These are phyloP conservation scores for Combretum micranthum DNA, from an alignment of 345 rosid species.

Conservation along the genomic window DNA sequence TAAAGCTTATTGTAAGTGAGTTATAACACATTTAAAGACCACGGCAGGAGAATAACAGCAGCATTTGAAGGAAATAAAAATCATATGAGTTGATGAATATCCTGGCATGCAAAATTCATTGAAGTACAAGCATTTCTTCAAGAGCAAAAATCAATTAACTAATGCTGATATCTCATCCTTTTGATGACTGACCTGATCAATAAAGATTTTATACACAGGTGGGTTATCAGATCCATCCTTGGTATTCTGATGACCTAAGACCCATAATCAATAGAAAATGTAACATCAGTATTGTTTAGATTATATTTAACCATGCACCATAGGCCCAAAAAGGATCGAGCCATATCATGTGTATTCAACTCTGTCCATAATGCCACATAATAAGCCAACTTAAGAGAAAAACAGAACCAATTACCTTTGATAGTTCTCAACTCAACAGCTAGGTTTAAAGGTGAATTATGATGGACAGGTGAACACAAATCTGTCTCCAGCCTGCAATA, in stretches of 20 bases:
- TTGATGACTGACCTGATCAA: conserved; percentile 41
- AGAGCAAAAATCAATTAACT: no score
- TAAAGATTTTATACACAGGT: conserved; percentile 77
- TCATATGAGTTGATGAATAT: no score
- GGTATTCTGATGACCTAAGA: conserved; percentile 61
- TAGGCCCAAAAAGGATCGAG: no score
- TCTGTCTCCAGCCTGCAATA: conserved; percentile 51
- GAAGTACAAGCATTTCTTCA: no score
- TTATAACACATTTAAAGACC: neutral
- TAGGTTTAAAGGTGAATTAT: conserved; percentile 59
- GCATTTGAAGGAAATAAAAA: no score
- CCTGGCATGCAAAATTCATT: no score
- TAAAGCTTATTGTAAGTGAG: neutral
- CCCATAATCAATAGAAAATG: conserved; percentile 8
- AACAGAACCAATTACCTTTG: conserved; percentile 34
- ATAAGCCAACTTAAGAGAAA: no score
- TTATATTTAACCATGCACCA: no score
- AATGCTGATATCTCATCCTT: neutral
- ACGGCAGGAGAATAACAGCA: neutral
- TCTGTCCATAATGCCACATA: neutral
- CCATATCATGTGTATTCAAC: neutral
- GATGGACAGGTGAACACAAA: conserved; percentile 59
- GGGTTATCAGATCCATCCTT: conserved; percentile 81
- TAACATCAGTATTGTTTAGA: no score
- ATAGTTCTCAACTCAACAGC: conserved; percentile 55